A percentile compares a stretch with the other conserved stretches of the same genome.
Conservation (phyloP, 306 rosid genomes). For the Prunus kanzakura region DNA sequence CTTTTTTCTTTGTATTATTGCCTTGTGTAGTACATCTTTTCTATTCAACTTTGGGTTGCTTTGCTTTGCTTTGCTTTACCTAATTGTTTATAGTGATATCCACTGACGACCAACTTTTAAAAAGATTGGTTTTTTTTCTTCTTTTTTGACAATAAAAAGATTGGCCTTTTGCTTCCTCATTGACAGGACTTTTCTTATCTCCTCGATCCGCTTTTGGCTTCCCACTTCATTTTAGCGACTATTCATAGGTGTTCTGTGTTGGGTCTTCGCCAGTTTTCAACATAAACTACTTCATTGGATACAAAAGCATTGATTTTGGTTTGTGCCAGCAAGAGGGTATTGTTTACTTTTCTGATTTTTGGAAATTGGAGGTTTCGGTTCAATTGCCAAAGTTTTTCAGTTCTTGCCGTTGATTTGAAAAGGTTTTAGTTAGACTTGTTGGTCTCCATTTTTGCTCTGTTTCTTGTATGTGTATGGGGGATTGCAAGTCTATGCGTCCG, state of each 20-base stretch:
- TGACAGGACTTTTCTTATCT: no score
- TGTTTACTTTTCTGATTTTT: conserved; percentile 15
- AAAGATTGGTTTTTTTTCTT: no score
- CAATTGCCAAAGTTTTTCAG: neutral
- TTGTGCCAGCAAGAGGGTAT: conserved; percentile 18
- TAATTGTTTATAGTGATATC: no score
- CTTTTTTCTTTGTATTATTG: neutral
- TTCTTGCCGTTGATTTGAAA: conserved; percentile 20
- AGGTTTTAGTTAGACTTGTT: conserved; percentile 11
- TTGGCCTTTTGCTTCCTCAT: no score
- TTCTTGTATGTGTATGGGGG: conserved; percentile 51
- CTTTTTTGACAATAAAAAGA: no score
- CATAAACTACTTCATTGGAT: conserved; percentile 7
- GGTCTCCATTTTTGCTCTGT: conserved; percentile 18
- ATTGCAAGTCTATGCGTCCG: conserved; percentile 40
- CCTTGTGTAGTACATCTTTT: no score
- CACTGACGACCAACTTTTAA: no score
- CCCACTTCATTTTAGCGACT: no score
- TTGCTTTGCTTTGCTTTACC: no score
- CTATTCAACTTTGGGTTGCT: no score
- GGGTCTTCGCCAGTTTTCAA: conserved; percentile 3
- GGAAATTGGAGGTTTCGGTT: conserved; percentile 13
- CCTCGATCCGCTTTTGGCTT: no score
- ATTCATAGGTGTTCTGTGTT: no score
- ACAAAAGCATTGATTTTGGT: conserved; percentile 22